Evolutionary conservation across 129 eudicot genomes (phyloP), one percentile per base, ranked within the genome.

Genomic region (Flaveria trinervia): DNA sequence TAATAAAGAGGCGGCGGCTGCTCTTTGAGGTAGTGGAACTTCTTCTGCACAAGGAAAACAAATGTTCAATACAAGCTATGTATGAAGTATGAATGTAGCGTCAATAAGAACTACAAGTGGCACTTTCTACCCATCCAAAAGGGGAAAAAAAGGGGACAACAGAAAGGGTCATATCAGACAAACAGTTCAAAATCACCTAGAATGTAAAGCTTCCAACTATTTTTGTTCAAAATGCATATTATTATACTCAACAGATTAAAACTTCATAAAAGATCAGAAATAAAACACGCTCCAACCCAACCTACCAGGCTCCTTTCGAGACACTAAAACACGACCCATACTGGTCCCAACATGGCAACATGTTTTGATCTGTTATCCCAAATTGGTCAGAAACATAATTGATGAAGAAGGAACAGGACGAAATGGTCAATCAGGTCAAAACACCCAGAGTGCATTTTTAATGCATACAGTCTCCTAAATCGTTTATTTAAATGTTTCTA

Each of bases 11-110:
- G 99, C 99, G 25, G 97, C 99, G 0, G 97, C 90, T 4, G 99
- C 99, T 81, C 99, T 87, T 86, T 94, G 97, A 79, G 89, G 96
- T 71, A 91, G 77, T n/a, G 99, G 97, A 44, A 89, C 88, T 82
- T 91, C 97, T 79, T 89, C 99, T 94, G 87, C 88, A 77, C 26
- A 30, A 78, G 13, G 7, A 59, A 77, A 14, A 59, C 54, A 61
- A 8, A 70, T 45, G 48, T 68, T 54, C 48, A 70, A 71, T 23
- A 66, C 39, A 45, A 26, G 1, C 41, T 45, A 61, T 70, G 62
- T 26, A 71, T 15, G 39, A 28, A 22, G 45, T 36, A 49, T 44
- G 30, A 41, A 8, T 15, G 12, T 28, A 61, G 28, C 16, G 22
- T 66, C 51, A 39, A 66, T 41, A 2, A 66, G 28, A 66, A 41